phyloP scores from a whole-genome alignment of 2,329 filamentous ascomycete species.

The Microsporum audouinii region DNA sequence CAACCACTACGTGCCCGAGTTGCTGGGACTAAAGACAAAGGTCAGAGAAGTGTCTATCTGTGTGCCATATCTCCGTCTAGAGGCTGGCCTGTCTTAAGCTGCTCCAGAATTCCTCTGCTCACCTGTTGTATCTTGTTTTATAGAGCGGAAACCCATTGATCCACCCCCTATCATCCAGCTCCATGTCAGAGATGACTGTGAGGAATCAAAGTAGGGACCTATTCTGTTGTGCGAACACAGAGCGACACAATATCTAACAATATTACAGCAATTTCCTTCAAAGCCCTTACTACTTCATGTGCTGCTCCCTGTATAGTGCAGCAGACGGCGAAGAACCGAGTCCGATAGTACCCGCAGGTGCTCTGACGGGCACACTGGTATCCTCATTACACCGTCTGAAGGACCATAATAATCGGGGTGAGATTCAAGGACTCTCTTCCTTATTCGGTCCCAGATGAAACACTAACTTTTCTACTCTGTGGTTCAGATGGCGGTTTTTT shows the following conservation, averaged over 20 bases:
- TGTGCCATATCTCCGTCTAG: not conserved
- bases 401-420: slow-evolving; percentile 57
- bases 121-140: not conserved
- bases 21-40: slow-evolving; percentile 63
- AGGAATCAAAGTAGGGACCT: slow-evolving; percentile 47
- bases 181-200: slow-evolving; percentile 38
- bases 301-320: slow-evolving; percentile 44
- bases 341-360: slow-evolving; percentile 37
- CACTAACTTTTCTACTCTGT: not conserved
- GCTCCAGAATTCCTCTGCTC: not conserved
- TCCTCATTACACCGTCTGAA: slow-evolving; percentile 76
- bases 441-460: not conserved
- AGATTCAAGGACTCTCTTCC: slow-evolving; percentile 12
- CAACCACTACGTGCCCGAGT: slow-evolving; percentile 57
- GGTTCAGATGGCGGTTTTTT: slow-evolving; percentile 67
- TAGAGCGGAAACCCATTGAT: slow-evolving; percentile 77
- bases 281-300: slow-evolving; percentile 55
- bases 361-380: slow-evolving; percentile 59
- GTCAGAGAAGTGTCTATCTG: slow-evolving; percentile 31
- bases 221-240: not conserved
- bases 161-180: slow-evolving; percentile 73
- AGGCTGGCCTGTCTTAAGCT: not conserved
- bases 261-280: slow-evolving; percentile 46
- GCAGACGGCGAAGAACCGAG: slow-evolving; percentile 34
- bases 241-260: not conserved